A percentile compares a stretch with the other conserved stretches of the same genome.
Conservation (phyloP, 306 rosid genomes). For the Cucumis cinereus region DNA sequence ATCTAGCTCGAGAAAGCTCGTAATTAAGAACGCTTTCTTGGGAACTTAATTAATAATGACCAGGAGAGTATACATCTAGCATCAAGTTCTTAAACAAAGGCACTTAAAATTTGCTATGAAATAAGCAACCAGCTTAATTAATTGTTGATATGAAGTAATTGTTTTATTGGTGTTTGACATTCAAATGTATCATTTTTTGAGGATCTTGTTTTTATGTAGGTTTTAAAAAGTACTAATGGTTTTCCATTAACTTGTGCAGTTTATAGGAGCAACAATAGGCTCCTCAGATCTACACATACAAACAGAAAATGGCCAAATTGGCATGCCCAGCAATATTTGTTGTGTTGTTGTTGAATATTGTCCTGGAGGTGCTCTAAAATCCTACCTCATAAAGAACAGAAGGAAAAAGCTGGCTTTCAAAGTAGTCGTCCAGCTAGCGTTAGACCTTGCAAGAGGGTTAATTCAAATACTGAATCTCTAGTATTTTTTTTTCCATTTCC, state of each 20-base stretch:
- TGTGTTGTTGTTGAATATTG: conserved; percentile 96
- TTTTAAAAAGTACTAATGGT: background rate
- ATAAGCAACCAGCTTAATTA: background rate
- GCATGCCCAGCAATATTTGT: conserved; percentile 90
- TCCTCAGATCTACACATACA: conserved; percentile 75
- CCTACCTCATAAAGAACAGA: conserved; percentile 92
- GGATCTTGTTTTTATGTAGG: background rate
- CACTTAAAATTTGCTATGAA: background rate
- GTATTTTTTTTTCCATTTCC: background rate
- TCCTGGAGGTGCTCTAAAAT: conserved; percentile 96
- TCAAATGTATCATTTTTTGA: background rate
- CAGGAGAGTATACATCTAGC: background rate
- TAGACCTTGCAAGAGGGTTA: conserved; percentile 98
- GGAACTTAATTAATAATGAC: too few species aligned
- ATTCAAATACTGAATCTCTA: conserved; percentile 27
- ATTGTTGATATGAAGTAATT: background rate
- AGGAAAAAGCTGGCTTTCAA: conserved; percentile 91
- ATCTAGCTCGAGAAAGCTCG: background rate
- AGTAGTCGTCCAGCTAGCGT: conserved; percentile 93
- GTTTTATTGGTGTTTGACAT: background rate
- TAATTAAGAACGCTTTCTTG: background rate
- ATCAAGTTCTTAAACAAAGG: background rate
- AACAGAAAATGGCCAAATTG: conserved; percentile 81
- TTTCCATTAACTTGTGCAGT: conserved; percentile 37
- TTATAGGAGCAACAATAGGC: conserved; percentile 90